phyloP scores from a whole-genome alignment of 2,329 filamentous ascomycete species.

The Epichloe gansuensis region DNA sequence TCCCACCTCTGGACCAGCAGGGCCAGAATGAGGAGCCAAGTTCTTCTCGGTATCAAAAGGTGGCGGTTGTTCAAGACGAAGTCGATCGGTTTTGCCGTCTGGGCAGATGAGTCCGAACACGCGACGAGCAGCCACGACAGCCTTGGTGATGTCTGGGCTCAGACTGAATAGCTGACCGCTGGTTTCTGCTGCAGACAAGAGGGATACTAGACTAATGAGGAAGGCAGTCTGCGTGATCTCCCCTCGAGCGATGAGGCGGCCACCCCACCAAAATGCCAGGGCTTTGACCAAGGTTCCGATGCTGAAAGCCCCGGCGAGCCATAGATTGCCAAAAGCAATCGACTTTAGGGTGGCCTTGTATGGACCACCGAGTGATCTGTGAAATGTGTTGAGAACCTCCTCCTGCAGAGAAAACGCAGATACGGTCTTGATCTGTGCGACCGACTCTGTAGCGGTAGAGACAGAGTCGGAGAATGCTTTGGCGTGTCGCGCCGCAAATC shows the following conservation, averaged over 20 bases:
- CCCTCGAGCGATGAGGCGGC: constrained; percentile 55
- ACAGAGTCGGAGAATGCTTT: constrained; percentile 53
- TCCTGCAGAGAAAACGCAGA: constrained; percentile 41
- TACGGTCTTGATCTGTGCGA: constrained; percentile 52
- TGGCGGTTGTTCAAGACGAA: background rate
- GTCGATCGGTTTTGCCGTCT: background rate
- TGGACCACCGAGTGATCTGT: constrained; percentile 34
- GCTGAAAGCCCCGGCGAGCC: constrained; percentile 48
- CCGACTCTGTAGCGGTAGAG: constrained; percentile 54
- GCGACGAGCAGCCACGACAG: constrained; percentile 27
- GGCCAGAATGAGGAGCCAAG: background rate
- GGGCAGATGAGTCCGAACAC: constrained; percentile 25
- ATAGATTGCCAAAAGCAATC: constrained; percentile 41
- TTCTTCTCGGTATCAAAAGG: constrained; percentile 11
- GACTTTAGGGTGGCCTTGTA: constrained; percentile 42
- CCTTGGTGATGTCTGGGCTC: constrained; percentile 37
- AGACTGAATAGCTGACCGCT: constrained; percentile 53
- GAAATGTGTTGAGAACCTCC: constrained; percentile 41
- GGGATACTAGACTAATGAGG: constrained; percentile 54
- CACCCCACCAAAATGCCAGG: constrained; percentile 71
- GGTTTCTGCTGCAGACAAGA: constrained; percentile 47
- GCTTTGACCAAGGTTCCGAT: constrained; percentile 58
- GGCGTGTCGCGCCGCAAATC: constrained; percentile 51
- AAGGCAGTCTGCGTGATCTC: constrained; percentile 55
- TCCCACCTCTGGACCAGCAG: constrained; percentile 38